Evolutionary conservation across 306 rosid species (phyloP), one percentile per base, ranked within the genome.

Genomic region (Rosa rugosa): DNA sequence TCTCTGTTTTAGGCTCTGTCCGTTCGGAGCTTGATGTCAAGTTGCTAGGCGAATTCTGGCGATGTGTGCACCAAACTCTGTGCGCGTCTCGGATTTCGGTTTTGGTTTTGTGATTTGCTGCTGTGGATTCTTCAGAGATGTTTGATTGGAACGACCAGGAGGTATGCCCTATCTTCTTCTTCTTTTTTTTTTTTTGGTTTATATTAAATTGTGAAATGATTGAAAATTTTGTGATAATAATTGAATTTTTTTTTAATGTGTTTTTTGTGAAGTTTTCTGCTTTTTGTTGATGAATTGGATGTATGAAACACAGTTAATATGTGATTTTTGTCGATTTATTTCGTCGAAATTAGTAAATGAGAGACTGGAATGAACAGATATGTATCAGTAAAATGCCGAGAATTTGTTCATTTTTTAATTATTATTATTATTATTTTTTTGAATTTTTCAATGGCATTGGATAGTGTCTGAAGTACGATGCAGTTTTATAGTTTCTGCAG

Each of bases 81-180:
- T 80, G 76, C 14, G 62, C 67, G 54, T 74, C 71, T 83, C 82
- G 27, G 68, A 14, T 25, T 62, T 62, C 8, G 18, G 80, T 77
- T 86, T 81, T 53, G 70, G 63, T 38, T 80, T 85, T 66, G 88
- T 78, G 80, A 69, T 86, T 84, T 80, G 5, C 59, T n/a, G 69
- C 63, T 46, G 72, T 78, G 77, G 56, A 46, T 50, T 79, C 80
- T 71, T 82, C 79, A 77, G 88, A 84, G 63, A 95, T 95, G 99
- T 91, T 91, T 91, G 93, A 91, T 77, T 91, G 96, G 96, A 86
- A 85, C 93, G 91, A 89, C 83, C 85, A 89, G 75, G 99, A 93
- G 93, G 99, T 93, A 71, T 64, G 82, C 66, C 56, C 5, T 59
- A 67, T 31, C 40, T 27, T 57, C 13, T 23, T 38, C 25, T 16